Conservation (phyloP, 2,329 filamentous ascomycete species). For the Fusarium acutatum region DNA sequence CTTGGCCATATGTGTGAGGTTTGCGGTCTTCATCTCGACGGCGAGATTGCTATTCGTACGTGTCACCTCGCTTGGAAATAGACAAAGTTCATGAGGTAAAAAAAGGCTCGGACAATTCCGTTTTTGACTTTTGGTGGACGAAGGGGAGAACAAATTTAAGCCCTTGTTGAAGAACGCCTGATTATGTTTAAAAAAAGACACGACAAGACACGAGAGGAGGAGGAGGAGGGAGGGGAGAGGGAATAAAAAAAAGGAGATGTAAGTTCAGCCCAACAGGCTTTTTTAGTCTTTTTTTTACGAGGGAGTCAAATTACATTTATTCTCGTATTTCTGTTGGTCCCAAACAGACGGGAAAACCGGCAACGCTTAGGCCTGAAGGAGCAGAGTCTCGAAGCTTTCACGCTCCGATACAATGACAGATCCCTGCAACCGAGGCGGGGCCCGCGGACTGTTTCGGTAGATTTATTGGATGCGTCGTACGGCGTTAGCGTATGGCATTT, state of each 20-base stretch:
- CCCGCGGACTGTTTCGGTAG: neutral
- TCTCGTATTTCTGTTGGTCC: neutral
- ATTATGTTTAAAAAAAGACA: neutral
- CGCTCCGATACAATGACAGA: neutral
- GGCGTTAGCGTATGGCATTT: neutral
- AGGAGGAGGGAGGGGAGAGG: no score
- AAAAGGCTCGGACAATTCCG: neutral
- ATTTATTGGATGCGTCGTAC: slow-evolving; percentile 1
- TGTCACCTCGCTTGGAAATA: neutral
- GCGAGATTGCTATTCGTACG: neutral
- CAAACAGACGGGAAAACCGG: neutral
- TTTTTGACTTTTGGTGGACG: neutral
- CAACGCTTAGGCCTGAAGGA: neutral
- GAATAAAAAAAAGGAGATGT: neutral
- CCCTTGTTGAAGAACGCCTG: neutral
- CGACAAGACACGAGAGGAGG: neutral
- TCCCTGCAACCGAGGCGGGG: neutral
- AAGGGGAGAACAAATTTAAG: neutral
- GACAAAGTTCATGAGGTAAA: neutral
- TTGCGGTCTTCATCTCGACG: neutral
- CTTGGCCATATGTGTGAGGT: neutral
- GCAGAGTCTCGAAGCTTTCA: neutral
- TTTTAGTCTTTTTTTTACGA: neutral
- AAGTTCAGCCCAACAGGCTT: neutral
- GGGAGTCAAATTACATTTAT: neutral